Base-by-base conservation (phyloP, 177 flowering plant species). In the Vitis hybrid region DNA sequence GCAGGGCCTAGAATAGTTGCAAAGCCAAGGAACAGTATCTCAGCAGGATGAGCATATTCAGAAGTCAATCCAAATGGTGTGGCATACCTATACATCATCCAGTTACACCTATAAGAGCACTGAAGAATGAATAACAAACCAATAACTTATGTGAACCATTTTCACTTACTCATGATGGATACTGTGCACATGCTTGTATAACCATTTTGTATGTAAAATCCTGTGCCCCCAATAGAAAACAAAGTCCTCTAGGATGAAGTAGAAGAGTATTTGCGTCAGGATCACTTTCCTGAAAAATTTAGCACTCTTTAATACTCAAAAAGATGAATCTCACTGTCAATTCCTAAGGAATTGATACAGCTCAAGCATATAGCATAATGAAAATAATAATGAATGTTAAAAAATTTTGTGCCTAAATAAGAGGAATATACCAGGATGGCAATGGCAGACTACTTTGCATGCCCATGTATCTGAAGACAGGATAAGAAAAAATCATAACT, bases 21-120 rank as follows among this genome's bases (percentile, higher is more conserved):
- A 85, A 93, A 96, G 54, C 99, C 99, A 78, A 96, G 92, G 81
- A 96, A 93, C 68, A 96, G 68, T 67, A 96, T 93, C 86, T 96
- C 99, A 72, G 91, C 97, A 74, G 99, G 99, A 71, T 96, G 99
- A 77, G 99, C 99, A 87, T 96, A 96, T 81, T 96, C 99, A 62
- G 99, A 93, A 56, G 98, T 96, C 79, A 93, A 80, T 66, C 98
- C 99, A 85, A 96, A 96, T n/a, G 99, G 99, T 52, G 99, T 96
- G 16, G 98, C 99, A 81, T 92, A 96, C 73, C 99, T 95, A 84
- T 35, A 52, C 13, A 66, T 14, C 49, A 56, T 12, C 56, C 10
- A 66, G 57, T 40, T 52, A 51, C 4, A 59, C 60, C 9, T 27
- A 48, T 64, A 55, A 70, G 66, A 69, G 50, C 11, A 56, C 46